Evolutionary conservation across 805 yeast species (phyloP).

Genomic region (Pachysolen tannophilus): DNA sequence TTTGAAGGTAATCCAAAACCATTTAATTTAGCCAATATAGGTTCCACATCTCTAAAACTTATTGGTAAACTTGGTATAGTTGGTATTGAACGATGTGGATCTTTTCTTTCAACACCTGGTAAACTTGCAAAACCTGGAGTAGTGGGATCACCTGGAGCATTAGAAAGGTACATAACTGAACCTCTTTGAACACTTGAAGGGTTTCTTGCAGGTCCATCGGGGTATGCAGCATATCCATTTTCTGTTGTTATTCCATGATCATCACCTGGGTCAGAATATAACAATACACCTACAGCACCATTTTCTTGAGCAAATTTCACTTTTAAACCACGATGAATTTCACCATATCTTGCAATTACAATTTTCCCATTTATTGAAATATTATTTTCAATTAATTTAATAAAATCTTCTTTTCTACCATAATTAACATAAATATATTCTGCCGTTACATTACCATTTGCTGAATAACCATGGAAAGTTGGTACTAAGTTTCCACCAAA

Average conservation of each 20-base stretch:
- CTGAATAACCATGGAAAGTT: conserved; percentile 72
- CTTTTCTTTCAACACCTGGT: conserved; percentile 38
- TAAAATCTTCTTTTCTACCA: conserved; percentile 57
- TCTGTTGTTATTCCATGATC: conserved; percentile 42
- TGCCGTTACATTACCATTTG: conserved; percentile 67
- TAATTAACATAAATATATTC: conserved; percentile 59
- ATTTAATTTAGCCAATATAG: conserved; percentile 49
- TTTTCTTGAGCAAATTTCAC: conserved; percentile 68
- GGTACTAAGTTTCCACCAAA: conserved; percentile 44
- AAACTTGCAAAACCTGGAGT: conserved; percentile 62
- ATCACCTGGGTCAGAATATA: conserved; percentile 67
- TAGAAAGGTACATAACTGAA: conserved; percentile 54
- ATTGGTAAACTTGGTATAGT: conserved; percentile 66
- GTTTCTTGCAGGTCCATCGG: conserved; percentile 70
- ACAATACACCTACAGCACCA: conserved; percentile 59
- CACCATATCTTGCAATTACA: conserved; percentile 62
- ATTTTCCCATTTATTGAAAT: conserved; percentile 49
- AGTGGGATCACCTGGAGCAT: conserved; percentile 71
- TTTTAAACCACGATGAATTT: conserved; percentile 62
- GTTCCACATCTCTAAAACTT: conserved; percentile 52
- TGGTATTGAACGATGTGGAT: conserved; percentile 47
- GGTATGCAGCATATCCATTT: conserved; percentile 59
- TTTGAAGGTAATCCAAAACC: conserved; percentile 48
- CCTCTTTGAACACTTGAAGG: conserved; percentile 76
- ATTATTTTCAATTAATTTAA: conserved; percentile 33